Evolutionary conservation across 2,329 filamentous ascomycete genomes (phyloP).

Genomic region (Fusarium bulbicola): DNA sequence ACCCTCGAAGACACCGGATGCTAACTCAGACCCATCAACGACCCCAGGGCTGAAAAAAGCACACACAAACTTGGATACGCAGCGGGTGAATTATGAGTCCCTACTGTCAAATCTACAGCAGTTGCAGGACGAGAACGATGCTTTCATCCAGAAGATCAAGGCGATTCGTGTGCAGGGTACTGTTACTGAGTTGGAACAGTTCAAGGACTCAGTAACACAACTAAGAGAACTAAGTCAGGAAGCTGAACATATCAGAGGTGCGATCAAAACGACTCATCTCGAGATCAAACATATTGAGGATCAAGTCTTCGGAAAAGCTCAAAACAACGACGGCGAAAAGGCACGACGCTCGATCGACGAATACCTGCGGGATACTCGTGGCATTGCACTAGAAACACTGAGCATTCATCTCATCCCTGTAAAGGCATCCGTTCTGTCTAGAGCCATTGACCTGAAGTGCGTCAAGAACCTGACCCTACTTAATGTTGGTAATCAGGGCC

Average conservation of each 20-base stretch:
- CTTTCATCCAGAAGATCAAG: constrained; percentile 45
- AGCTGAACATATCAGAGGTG: constrained; percentile 47
- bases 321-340: constrained; percentile 18
- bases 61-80: constrained; percentile 38
- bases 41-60: constrained; percentile 5
- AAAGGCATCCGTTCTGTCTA: constrained; percentile 64
- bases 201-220: constrained; percentile 38
- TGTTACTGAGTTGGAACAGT: constrained; percentile 39
- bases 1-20: neutral
- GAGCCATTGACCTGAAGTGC: constrained; percentile 64
- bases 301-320: constrained; percentile 37
- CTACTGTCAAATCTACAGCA: constrained; percentile 46
- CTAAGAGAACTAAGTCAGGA: constrained; percentile 44
- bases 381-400: constrained; percentile 64
- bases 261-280: constrained; percentile 49
- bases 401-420: constrained; percentile 68
- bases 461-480: constrained; percentile 68
- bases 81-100: constrained; percentile 47
- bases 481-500: constrained; percentile 69
- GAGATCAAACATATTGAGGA: constrained; percentile 49
- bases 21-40: neutral
- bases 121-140: constrained; percentile 44
- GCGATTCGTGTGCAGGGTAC: constrained; percentile 38
- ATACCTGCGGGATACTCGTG: constrained; percentile 67
- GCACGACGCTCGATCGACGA: constrained; percentile 51